Percentiles rank a stretch among this genome's conserved stretches.
phyloP scores from a whole-genome alignment of 805 yeast genomes.

The Wickerhamiella nectarea region DNA sequence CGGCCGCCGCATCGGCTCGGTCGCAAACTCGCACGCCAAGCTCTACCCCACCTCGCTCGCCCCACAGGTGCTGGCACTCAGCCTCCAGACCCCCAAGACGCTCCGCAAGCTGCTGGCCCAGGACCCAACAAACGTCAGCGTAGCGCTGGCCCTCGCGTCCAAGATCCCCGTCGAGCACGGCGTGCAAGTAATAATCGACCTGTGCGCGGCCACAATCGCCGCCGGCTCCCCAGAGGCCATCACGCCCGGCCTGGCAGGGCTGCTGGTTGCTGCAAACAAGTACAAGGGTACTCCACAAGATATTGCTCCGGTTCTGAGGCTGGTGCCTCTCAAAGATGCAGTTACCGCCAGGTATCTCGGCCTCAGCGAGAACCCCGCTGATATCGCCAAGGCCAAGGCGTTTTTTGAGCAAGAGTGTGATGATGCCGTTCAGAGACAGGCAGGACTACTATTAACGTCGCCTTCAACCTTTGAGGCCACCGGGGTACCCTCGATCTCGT shows the following conservation, averaged over 20 bases:
- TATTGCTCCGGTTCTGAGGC: not conserved
- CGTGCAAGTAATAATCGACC: not conserved
- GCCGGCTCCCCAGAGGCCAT: slow-evolving; percentile 10
- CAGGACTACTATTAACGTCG: not conserved
- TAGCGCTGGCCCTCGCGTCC: slow-evolving; percentile 23
- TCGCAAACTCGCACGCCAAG: slow-evolving; percentile 15
- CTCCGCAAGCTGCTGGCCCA: not conserved
- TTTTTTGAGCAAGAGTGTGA: slow-evolving; percentile 7
- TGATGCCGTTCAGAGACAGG: slow-evolving; percentile 1
- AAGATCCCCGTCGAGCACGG: not conserved
- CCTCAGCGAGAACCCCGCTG: not conserved
- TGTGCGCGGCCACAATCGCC: slow-evolving; percentile 20
- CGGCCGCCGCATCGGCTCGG: slow-evolving; percentile 20
- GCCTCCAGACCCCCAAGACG: not conserved
- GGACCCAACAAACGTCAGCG: slow-evolving; percentile 20
- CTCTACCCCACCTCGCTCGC: slow-evolving; percentile 15
- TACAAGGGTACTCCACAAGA: slow-evolving; percentile 8
- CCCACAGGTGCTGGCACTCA: slow-evolving; percentile 11
- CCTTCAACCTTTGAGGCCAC: slow-evolving; percentile 1
- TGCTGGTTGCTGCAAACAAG: slow-evolving; percentile 39
- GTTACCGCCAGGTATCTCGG: slow-evolving; percentile 5
- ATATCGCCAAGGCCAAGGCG: slow-evolving; percentile 5
- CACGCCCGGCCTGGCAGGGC: slow-evolving; percentile 38
- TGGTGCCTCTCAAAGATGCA: slow-evolving; percentile 6
- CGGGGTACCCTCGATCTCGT: slow-evolving; percentile 10